Evolutionary conservation across 164 flowering plant species (phyloP), one percentile per base, ranked within the genome.

Genomic region (Nymphaea colorata): DNA sequence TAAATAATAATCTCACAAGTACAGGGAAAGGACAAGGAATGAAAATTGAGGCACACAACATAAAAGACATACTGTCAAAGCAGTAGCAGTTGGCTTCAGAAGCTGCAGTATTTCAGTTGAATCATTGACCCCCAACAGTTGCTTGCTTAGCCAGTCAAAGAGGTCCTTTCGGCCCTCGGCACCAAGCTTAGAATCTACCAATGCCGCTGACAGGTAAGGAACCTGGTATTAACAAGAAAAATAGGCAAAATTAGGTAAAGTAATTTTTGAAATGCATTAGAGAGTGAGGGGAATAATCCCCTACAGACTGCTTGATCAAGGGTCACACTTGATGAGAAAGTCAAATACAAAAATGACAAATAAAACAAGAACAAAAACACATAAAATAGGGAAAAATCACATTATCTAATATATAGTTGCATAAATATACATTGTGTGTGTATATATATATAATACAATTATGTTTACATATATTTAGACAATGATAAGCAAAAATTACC

Each of bases 151-250:
- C 99, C 99, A 95, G 66, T 90, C 98, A 79, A 94, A 88, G 71
- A 94, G 90, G 80, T 94, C 99, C 69, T 85, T 91, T 15, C 96
- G 88, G 41, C 99, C 99, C 81, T 94, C 99, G 6, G 98, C 91
- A 42, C 99, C 96, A 73, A 91, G 78, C 74, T 94, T 94, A 61
- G 84, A 44, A 68, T 94, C 99, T 41, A 76, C 71, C 12, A 91
- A 73, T 66, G 92, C 89, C 73, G 85, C 76, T n/a, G 83, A 73
- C 42, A 94, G 76, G 70, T 91, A 91, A 14, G 98, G 96, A 61
- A 94, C 81, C 99, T 94, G 76, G 44, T 84, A 74, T 51, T 53
- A 73, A 51, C 8, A 7, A 10, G 3, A 51, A 51, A 51, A 15
- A 51, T 8, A 51, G 10, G 57, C 57, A 7, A 10, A 51, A 25